Evolutionary conservation across 495 filamentous ascomycete species (phyloP), one percentile per base, ranked within the genome.

Genomic region (Ascodesmis nigricans): DNA sequence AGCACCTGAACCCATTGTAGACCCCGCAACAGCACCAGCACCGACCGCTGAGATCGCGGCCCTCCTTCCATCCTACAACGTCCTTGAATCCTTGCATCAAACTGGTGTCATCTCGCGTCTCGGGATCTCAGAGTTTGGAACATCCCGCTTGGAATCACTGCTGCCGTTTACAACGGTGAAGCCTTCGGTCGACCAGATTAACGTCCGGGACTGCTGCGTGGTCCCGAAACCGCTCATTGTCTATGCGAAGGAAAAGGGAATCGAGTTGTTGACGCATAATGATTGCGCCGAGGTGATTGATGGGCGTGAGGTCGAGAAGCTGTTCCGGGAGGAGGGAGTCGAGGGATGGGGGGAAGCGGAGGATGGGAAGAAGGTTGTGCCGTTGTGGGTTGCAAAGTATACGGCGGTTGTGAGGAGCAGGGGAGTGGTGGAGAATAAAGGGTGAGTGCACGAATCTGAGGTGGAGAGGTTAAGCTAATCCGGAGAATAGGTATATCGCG

Each of bases 381-480:
- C 87, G 9, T 71, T 80, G 43, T 99, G 84, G 84, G 87, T 93
- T 20, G 73, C 83, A 37, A 95, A 95, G 53, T 99, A 99, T 55
- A 95, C 90, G 14, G 90, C 90, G 3, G 81, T 95, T n/a, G 79
- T 93, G 19, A 78, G 76, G 52, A 72, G 93, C 53, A 63, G 87
- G n/a, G 90, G 87, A 0, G 87, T 95, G 3, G 80, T 99, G 33
- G 87, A 99, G 64, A 91, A 87, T 50, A 95, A 95, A 60, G 87
- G 87, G 9, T 93, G 91, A 35, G 37, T 24, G 19, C 27, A n/a
- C 23, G 10, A 5, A 2, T 4, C 5, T 2, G 19, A 14, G 33
- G 14, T 10, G 2, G 4, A 19, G 23, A 21, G 10, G 4, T 19
- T 35, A 13, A 32, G 16, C 41, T 50, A 16, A 50, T 26, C 11